Percentiles rank a stretch among this genome's conserved stretches.
Evolutionary conservation across 352 stramenopile species (phyloP).

Genomic region (Pythium inflatum): DNA sequence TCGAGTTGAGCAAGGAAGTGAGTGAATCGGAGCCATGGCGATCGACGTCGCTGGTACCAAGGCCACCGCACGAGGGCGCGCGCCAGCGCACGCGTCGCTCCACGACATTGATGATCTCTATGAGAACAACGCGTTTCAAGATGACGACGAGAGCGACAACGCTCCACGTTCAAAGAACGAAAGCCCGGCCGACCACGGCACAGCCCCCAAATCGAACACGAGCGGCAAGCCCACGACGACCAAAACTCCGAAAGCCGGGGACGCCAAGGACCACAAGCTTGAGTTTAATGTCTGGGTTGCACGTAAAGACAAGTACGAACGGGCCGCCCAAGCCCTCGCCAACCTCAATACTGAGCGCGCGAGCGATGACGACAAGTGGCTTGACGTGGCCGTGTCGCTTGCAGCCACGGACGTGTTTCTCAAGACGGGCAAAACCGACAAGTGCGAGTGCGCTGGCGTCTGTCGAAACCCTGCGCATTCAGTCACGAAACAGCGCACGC

Average conservation of each 20-base stretch:
- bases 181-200: conserved; percentile 2
- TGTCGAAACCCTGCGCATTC: conserved; percentile 67
- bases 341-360: conserved; percentile 73
- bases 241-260: background rate
- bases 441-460: conserved; percentile 70
- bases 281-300: conserved; percentile 86
- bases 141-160: conserved; percentile 46
- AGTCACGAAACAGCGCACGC: conserved; percentile 71
- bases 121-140: conserved; percentile 74
- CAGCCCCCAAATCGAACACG: too few relatives aligned
- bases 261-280: conserved; percentile 35
- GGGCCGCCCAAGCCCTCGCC: conserved; percentile 59
- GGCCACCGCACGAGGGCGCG: conserved; percentile 5
- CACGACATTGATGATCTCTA: conserved; percentile 79
- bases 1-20: too few relatives aligned
- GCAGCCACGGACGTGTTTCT: conserved; percentile 79
- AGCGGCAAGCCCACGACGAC: background rate
- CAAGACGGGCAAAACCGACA: conserved; percentile 71
- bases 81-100: conserved; percentile 38
- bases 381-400: conserved; percentile 74
- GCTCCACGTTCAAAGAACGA: background rate
- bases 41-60: conserved; percentile 4
- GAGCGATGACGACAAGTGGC: conserved; percentile 59
- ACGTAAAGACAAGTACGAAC: conserved; percentile 88
- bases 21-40: conserved; percentile 8